Evolutionary conservation across 106 monocot species (phyloP).

Genomic region (Phalaenopsis equestris): DNA sequence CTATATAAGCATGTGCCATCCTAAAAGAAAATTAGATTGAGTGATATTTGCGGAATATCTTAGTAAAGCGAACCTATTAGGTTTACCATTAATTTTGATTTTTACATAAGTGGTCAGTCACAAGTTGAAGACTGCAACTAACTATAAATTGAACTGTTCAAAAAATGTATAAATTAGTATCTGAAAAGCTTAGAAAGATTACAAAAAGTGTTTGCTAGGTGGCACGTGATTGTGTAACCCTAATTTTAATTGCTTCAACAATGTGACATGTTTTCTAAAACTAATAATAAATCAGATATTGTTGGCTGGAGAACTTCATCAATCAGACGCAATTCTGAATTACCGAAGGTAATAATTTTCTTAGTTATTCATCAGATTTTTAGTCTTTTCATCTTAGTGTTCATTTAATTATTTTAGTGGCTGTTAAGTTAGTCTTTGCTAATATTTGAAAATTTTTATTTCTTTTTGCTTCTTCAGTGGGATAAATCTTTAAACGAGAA

Average conservation of each 20-base stretch:
- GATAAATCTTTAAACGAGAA: slow-evolving; percentile 40
- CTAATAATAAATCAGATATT: slow-evolving; percentile 50
- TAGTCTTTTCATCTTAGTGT: background rate
- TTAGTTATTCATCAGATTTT: background rate
- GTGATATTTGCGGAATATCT: background rate
- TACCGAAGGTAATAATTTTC: slow-evolving; percentile 59
- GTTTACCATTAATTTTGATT: too few species aligned
- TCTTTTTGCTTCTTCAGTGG: slow-evolving; percentile 38
- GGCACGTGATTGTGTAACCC: background rate
- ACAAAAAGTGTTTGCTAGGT: background rate
- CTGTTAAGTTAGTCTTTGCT: background rate
- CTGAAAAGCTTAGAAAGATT: background rate
- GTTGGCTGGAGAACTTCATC: slow-evolving; percentile 99
- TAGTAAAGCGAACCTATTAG: too few species aligned
- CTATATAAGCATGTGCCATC: background rate
- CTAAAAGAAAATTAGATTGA: background rate
- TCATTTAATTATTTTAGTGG: background rate
- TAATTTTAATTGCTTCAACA: background rate
- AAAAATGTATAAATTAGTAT: too few species aligned
- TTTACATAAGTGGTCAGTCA: too few species aligned
- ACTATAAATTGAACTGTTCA: too few species aligned
- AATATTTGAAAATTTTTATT: background rate
- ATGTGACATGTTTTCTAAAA: slow-evolving; percentile 21
- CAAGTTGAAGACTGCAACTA: too few species aligned
- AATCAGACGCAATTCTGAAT: slow-evolving; percentile 77